A percentile compares a stretch with the other conserved stretches of the same genome.
These are phyloP conservation scores for Venturia aucupariae DNA, from an alignment of 2,329 filamentous ascomycete genomes.

Conservation along the genomic window DNA sequence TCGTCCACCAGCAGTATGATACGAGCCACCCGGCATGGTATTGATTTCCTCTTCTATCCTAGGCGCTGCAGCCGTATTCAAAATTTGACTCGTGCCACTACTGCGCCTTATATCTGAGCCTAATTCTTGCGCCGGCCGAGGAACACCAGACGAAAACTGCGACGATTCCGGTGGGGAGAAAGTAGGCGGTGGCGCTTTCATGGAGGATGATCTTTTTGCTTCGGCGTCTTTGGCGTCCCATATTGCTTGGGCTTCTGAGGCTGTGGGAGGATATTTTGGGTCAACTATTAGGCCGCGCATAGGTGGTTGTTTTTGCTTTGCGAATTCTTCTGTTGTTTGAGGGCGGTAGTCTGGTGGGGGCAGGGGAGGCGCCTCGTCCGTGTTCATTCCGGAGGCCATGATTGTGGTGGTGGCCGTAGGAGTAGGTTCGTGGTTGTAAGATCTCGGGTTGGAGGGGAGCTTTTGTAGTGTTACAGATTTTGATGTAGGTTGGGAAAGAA, in stretches of 20 bases:
- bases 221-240: not conserved
- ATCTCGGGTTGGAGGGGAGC: not conserved
- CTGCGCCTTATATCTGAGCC: not conserved
- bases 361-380: constrained; percentile 11
- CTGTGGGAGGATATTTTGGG: constrained; percentile 14
- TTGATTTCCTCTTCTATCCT: constrained; percentile 40
- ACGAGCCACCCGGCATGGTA: constrained; percentile 45
- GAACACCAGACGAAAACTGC: not conserved
- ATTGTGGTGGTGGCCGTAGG: not conserved
- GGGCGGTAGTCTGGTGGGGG: constrained; percentile 14
- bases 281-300: constrained; percentile 15
- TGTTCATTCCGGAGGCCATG: constrained; percentile 11
- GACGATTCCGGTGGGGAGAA: not conserved
- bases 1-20: constrained; percentile 54
- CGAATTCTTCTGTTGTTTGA: constrained; percentile 9
- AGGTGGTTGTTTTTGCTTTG: constrained; percentile 11
- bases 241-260: constrained; percentile 7
- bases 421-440: not conserved
- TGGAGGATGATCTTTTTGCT: not conserved
- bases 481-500: not conserved
- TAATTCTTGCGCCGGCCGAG: not conserved
- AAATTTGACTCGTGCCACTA: constrained; percentile 15
- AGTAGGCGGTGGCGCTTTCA: not conserved
- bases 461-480: not conserved
- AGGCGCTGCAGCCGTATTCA: constrained; percentile 15